phyloP scores from a whole-genome alignment of 345 rosid species.

The Punica granatum region DNA sequence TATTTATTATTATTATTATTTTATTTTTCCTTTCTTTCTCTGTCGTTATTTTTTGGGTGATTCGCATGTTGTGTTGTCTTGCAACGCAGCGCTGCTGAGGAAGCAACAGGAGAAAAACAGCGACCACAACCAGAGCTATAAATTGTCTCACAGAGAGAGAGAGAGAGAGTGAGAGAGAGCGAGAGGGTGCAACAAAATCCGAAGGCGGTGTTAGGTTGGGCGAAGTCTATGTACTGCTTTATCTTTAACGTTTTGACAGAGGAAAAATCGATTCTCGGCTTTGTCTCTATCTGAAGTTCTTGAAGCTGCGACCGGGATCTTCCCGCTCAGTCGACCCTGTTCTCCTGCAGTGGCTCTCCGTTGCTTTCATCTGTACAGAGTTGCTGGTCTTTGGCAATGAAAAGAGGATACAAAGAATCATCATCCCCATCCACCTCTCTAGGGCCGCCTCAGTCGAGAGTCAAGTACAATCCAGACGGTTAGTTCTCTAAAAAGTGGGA shows the following conservation, averaged over 20 bases:
- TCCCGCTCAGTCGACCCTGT: not conserved
- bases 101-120: not conserved
- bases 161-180: too few relatives aligned
- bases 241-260: not conserved
- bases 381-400: conserved; percentile 30
- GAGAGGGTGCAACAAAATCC: too few relatives aligned
- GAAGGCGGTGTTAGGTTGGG: not conserved
- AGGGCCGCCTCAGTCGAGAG: conserved; percentile 59
- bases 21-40: too few relatives aligned
- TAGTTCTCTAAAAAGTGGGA: not conserved
- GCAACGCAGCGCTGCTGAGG: not conserved
- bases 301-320: not conserved
- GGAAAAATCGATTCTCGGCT: not conserved
- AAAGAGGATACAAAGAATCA: conserved; percentile 66
- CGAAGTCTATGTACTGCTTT: not conserved
- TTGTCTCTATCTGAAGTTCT: not conserved
- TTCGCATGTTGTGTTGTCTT: not conserved
- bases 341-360: not conserved
- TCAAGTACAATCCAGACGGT: conserved; percentile 71
- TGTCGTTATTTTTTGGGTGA: not conserved
- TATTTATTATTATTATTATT: too few relatives aligned
- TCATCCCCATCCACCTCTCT: conserved; percentile 51
- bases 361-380: not conserved
- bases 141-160: not conserved
- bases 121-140: not conserved